phyloP scores from a whole-genome alignment of 2,329 filamentous ascomycete genomes.

The Alternaria rosae region DNA sequence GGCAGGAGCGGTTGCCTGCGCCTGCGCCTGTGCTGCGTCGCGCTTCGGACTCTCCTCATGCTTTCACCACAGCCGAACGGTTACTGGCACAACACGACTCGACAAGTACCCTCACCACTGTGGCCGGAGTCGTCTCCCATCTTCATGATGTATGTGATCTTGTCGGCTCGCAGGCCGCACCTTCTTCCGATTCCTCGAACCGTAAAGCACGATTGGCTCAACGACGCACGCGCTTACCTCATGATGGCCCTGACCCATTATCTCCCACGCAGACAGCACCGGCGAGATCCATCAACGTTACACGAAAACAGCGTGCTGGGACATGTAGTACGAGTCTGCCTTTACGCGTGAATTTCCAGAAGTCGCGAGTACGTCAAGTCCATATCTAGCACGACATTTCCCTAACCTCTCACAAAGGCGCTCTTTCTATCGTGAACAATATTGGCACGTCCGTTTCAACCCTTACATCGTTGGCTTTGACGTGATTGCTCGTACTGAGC shows the following conservation, averaged over 20 bases:
- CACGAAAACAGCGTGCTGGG: background rate
- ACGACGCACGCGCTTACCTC: background rate
- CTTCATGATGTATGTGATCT: background rate
- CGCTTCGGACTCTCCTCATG: constrained; percentile 7
- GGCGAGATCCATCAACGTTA: background rate
- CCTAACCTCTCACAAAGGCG: constrained; percentile 1
- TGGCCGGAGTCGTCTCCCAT: background rate
- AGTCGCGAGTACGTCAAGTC: background rate
- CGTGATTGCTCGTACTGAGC: constrained; percentile 60
- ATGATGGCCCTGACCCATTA: background rate
- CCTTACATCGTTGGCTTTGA: constrained; percentile 50
- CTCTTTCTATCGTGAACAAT: constrained; percentile 57
- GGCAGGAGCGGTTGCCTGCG: constrained; percentile 1
- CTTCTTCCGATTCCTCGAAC: background rate
- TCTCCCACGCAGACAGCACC: background rate
- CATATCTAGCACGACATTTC: background rate
- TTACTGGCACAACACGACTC: background rate
- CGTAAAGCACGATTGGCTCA: background rate
- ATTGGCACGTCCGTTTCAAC: constrained; percentile 54
- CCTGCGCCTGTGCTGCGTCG: background rate
- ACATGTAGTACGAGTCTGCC: background rate
- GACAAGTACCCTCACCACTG: background rate
- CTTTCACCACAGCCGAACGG: background rate
- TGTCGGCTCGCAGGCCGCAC: background rate
- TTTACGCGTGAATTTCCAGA: background rate